phyloP scores from a whole-genome alignment of 371 early-diverging fungal genomes.

The Mucor piriformis region DNA sequence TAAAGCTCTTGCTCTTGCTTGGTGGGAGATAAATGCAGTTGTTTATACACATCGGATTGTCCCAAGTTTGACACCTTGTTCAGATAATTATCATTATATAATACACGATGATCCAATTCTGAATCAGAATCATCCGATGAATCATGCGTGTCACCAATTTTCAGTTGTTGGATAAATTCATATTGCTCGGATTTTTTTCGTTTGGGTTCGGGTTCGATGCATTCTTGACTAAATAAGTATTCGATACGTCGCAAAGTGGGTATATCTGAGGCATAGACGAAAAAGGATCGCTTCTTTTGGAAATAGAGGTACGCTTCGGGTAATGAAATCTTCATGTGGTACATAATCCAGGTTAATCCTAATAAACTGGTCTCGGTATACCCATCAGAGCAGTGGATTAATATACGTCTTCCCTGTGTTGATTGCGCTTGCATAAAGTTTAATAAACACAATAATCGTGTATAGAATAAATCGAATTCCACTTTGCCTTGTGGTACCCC shows the following conservation, averaged over 20 bases:
- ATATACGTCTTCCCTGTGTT: slow-evolving; percentile 36
- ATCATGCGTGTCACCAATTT: not conserved
- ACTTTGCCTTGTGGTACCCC: slow-evolving; percentile 23
- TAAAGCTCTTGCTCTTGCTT: slow-evolving; percentile 25
- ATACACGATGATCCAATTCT: slow-evolving; percentile 11
- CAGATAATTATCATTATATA: slow-evolving; percentile 31
- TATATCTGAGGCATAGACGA: slow-evolving; percentile 63
- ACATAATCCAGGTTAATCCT: slow-evolving; percentile 60
- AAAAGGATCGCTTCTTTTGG: slow-evolving; percentile 63
- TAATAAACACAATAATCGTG: slow-evolving; percentile 34
- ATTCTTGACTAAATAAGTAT: slow-evolving; percentile 11
- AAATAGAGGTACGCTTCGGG: slow-evolving; percentile 63
- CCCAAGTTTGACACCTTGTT: slow-evolving; percentile 33
- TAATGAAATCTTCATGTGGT: slow-evolving; percentile 44
- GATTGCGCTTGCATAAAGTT: slow-evolving; percentile 45
- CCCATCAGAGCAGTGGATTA: slow-evolving; percentile 68
- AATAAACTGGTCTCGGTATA: slow-evolving; percentile 64
- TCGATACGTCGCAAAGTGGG: slow-evolving; percentile 44
- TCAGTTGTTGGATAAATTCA: not conserved
- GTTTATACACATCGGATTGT: slow-evolving; percentile 6
- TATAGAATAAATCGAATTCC: slow-evolving; percentile 35
- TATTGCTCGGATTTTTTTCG: slow-evolving; percentile 11
- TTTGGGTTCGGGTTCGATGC: slow-evolving; percentile 22
- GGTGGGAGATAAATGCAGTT: slow-evolving; percentile 15
- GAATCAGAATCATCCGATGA: not conserved